Evolutionary conservation across 139 green algal genomes (phyloP), one percentile per base, ranked within the genome.

Genomic region (Deuterostichococcus epilithicus): DNA sequence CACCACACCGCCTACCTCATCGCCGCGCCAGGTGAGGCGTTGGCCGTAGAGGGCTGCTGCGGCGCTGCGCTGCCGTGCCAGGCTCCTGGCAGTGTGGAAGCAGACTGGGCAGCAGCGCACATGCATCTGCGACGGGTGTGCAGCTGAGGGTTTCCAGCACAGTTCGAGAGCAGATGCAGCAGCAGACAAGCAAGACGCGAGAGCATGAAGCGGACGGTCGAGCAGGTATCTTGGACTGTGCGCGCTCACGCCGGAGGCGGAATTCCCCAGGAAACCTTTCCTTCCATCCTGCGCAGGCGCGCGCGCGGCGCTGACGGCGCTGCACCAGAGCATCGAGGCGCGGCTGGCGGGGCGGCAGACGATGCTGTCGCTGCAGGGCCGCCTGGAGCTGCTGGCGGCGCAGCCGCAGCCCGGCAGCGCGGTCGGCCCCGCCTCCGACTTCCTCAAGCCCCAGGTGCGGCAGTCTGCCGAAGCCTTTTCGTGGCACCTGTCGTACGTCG

Each of bases 1-100:
- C 74, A 88, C 66, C 91, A 95, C 80, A 87, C 91, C 22, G 89
- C 83, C 28, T 92, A 92, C 82, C 81, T 95, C 47, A 90, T 91
- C 82, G 74, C 82, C 20, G 84, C 87, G 1, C 89, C 87, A 4
- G 87, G 78, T 42, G 45, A 66, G 18, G 10, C 52, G 10, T n/a
- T 15, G 32, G 15, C 37, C 63, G 69, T 33, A 76, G 42, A 6
- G 6, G 42, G 42, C 8, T 39, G 30, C 30, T 45, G 66, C 26
- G 26, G 44, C 45, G 36, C 39, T 58, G 36, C 26, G 68, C 18
- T 20, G 23, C 6, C 65, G 45, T 28, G 69, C 69, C 42, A 33
- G 68, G 3, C 59, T 44, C 74, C 33, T 25, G 0, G 34, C 30
- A 28, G 67, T 25, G 6, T n/a, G 30, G 33, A 23, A 45, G 5